Percentiles rank a stretch among this genome's conserved stretches.
Conservation (phyloP, 768 basidiomycete species). For the Tricholoma saponaceum region DNA sequence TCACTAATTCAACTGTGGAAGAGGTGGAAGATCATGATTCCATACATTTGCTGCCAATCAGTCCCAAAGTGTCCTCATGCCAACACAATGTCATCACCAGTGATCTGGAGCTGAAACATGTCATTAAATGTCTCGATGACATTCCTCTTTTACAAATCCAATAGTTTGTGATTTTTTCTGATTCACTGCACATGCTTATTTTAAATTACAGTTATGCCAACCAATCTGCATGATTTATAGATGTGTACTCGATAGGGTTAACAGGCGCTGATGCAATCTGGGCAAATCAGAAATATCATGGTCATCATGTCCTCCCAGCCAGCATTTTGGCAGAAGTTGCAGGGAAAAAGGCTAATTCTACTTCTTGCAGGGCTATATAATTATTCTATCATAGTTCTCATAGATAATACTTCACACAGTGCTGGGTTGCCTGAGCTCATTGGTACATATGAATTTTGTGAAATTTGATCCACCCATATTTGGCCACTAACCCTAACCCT, state of each 20-base stretch:
- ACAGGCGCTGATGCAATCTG: not conserved
- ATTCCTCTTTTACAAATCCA: too few species aligned
- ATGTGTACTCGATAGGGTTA: not conserved
- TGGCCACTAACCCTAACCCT: too few species aligned
- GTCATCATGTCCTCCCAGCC: not conserved
- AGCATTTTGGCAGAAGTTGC: not conserved
- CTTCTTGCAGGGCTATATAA: too few species aligned
- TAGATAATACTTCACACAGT: too few species aligned
- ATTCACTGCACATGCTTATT: not conserved
- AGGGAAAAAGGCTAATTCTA: too few species aligned
- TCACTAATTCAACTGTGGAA: not conserved
- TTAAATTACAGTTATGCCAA: not conserved
- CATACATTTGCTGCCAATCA: not conserved
- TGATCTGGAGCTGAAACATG: not conserved
- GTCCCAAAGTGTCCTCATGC: not conserved
- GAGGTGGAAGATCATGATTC: not conserved
- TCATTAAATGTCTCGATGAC: too few species aligned
- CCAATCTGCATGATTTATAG: not conserved
- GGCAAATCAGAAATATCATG: not conserved
- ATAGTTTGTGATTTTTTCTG: conserved; percentile 4
- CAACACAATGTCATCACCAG: too few species aligned
- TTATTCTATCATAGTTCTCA: too few species aligned
- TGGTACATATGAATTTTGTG: too few species aligned
- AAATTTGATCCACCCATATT: too few species aligned
- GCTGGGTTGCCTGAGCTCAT: too few species aligned